Percentiles rank a stretch among this genome's conserved stretches.
Evolutionary conservation across 2,329 filamentous ascomycete species (phyloP).

Genomic region (Dactylellina drechsleri): DNA sequence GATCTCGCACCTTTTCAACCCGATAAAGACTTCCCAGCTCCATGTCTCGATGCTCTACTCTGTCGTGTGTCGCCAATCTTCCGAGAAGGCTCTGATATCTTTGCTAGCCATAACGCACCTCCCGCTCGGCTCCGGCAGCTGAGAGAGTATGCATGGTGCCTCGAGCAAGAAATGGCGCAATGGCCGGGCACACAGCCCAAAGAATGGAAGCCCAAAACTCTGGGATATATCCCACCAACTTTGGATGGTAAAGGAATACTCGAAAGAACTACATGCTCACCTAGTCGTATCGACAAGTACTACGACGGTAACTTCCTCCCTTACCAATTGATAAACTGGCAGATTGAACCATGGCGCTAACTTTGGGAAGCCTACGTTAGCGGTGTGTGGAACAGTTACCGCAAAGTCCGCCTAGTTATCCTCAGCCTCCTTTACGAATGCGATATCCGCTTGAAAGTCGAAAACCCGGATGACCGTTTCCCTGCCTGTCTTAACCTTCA

Average conservation of each 20-base stretch:
- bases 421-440: conserved; percentile 4
- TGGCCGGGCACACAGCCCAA: conserved; percentile 1
- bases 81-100: conserved; percentile 12
- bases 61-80: conserved; percentile 24
- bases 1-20: neutral
- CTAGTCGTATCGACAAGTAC: conserved; percentile 16
- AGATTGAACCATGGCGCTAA: neutral
- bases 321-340: neutral
- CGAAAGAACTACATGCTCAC: conserved; percentile 12
- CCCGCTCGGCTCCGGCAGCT: conserved; percentile 3
- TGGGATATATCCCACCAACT: neutral
- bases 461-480: conserved; percentile 2
- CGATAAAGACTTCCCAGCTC: neutral
- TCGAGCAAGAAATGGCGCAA: conserved; percentile 14
- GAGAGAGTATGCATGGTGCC: conserved; percentile 9
- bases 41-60: conserved; percentile 8
- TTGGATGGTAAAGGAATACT: conserved; percentile 3
- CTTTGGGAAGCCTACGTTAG: conserved; percentile 13
- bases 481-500: neutral
- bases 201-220: conserved; percentile 19
- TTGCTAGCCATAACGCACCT: neutral
- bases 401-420: conserved; percentile 20
- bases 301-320: conserved; percentile 5
- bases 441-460: neutral
- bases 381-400: conserved; percentile 20